Percentiles rank a stretch among this genome's conserved stretches.
Evolutionary conservation across 2,329 filamentous ascomycete species (phyloP).

Genomic region (Colletotrichum australisinense): DNA sequence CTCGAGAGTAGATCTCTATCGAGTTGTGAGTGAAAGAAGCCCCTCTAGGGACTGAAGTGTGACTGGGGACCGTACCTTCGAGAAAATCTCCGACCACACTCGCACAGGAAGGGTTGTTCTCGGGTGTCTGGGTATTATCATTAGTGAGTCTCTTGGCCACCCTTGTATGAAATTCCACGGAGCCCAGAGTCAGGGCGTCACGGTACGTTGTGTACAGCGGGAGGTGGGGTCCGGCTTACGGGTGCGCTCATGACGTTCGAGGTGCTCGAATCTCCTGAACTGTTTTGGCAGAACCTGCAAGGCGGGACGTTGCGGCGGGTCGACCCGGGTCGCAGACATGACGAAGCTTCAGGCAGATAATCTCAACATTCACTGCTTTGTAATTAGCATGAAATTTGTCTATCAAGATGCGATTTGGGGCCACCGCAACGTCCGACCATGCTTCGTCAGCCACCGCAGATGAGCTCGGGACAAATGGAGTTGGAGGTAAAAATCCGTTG

Average conservation of each 20-base stretch:
- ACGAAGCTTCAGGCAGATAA: too few species aligned
- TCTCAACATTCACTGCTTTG: neutral
- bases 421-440: neutral
- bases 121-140: slow-evolving; percentile 43
- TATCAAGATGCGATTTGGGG: neutral
- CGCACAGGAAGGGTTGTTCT: slow-evolving; percentile 46
- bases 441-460: too few species aligned
- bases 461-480: neutral
- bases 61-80: slow-evolving; percentile 38
- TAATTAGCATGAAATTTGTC: neutral
- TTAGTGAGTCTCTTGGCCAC: neutral
- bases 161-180: too few species aligned
- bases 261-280: slow-evolving; percentile 47
- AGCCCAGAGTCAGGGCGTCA: too few species aligned
- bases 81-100: slow-evolving; percentile 44
- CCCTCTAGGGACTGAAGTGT: too few species aligned
- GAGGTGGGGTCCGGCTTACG: slow-evolving; percentile 34
- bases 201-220: too few species aligned
- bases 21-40: neutral
- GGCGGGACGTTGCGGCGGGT: slow-evolving; percentile 31
- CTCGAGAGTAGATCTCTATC: slow-evolving; percentile 6
- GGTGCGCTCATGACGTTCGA: slow-evolving; percentile 46
- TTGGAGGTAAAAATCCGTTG: neutral
- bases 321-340: neutral
- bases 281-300: slow-evolving; percentile 44